Percentiles rank a stretch among this genome's conserved stretches.
Conservation (phyloP, 345 rosid genomes). For the Mallotus nudiflorus region DNA sequence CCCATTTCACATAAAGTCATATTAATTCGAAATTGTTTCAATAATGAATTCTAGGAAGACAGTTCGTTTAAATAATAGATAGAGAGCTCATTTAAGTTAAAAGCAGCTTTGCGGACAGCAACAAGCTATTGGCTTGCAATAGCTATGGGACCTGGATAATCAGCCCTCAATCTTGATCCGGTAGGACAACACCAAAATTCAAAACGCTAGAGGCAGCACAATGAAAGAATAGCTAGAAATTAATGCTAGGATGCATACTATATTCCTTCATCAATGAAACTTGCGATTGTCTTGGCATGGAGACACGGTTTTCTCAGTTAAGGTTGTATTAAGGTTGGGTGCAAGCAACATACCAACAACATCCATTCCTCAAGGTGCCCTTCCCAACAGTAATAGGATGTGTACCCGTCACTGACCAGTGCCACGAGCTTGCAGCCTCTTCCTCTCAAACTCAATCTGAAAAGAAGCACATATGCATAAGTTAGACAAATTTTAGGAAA, state of each 20-base stretch:
- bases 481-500: neutral
- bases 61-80: neutral
- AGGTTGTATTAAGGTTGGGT: neutral
- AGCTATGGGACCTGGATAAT: neutral
- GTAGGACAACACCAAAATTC: neutral
- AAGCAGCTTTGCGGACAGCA: neutral
- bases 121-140: slow-evolving; percentile 4
- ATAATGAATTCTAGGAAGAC: neutral
- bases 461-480: slow-evolving; percentile 18
- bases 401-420: slow-evolving; percentile 35
- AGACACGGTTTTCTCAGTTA: slow-evolving; percentile 8
- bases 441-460: slow-evolving; percentile 72
- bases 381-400: slow-evolving; percentile 7
- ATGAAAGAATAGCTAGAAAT: slow-evolving; percentile 9
- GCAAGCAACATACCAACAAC: slow-evolving; percentile 21
- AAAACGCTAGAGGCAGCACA: slow-evolving; percentile 6
- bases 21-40: neutral
- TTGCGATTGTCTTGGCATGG: slow-evolving; percentile 19
- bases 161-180: neutral
- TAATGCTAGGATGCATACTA: slow-evolving; percentile 8
- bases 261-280: slow-evolving; percentile 8
- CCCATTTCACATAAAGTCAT: too few relatives aligned
- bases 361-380: slow-evolving; percentile 17
- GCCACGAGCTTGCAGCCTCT: slow-evolving; percentile 56
- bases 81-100: neutral